phyloP scores from a whole-genome alignment of 352 stramenopile species.

The Globisporangium mamillatum region DNA sequence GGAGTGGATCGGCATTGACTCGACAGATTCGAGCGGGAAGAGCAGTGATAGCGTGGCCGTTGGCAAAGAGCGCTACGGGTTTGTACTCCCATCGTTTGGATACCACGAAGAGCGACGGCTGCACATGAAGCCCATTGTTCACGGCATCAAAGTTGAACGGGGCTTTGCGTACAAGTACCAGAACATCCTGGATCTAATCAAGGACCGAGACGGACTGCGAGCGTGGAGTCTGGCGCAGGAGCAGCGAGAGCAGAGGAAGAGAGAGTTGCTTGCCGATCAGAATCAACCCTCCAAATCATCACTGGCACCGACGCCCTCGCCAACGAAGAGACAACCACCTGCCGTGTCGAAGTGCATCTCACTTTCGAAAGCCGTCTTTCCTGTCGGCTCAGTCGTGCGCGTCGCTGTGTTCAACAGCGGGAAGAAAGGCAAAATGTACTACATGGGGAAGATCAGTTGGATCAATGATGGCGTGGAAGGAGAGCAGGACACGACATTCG shows the following conservation, averaged over 20 bases:
- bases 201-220: slow-evolving; percentile 54
- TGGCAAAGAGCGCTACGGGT: slow-evolving; percentile 51
- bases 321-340: not conserved
- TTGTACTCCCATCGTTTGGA: slow-evolving; percentile 45
- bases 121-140: slow-evolving; percentile 53
- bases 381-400: slow-evolving; percentile 36
- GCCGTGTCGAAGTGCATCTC: slow-evolving; percentile 22
- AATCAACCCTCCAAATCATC: not conserved
- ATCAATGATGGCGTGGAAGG: slow-evolving; percentile 24
- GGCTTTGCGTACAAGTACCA: slow-evolving; percentile 74
- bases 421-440: slow-evolving; percentile 12
- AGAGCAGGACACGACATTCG: slow-evolving; percentile 31
- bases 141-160: slow-evolving; percentile 32
- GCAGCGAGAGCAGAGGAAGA: slow-evolving; percentile 21
- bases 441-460: slow-evolving; percentile 28
- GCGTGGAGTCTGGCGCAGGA: slow-evolving; percentile 59
- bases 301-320: not conserved
- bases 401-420: slow-evolving; percentile 22
- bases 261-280: not conserved
- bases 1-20: slow-evolving; percentile 63
- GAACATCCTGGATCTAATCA: slow-evolving; percentile 63
- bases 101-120: slow-evolving; percentile 38
- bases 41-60: slow-evolving; percentile 56
- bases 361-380: slow-evolving; percentile 37
- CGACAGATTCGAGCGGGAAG: slow-evolving; percentile 23